Base-by-base conservation (phyloP, 352 stramenopile species). In the Blastocystis sp. region DNA sequence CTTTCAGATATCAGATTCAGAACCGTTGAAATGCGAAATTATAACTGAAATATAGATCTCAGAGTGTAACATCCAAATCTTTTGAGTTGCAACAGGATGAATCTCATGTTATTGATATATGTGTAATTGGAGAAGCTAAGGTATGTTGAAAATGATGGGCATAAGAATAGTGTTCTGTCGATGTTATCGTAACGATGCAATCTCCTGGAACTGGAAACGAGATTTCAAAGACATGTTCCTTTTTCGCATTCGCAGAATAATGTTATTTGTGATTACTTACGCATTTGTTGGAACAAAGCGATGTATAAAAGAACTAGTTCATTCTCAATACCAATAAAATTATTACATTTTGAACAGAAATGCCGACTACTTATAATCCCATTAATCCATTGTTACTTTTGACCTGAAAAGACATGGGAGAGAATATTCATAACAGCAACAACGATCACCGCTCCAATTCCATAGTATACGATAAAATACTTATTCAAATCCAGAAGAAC, bases 261-360 rank as follows among this genome's bases (percentile, higher is more conserved):
- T 42, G n/a, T 80, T 21, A 59, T 52, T n/a, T 14, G 46, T 63
- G 7, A n/a, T 37, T 32, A 65, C 29, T 29, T 29, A 1, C 24
- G 4, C 51, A 65, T 80, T 21, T 61, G 52, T 24, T 16, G 24
- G 65, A 52, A 63, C 49, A 83, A 37, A 2, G 29, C 1, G 24
- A 57, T 51, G 1, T 21, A 52, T 0, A n/a, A 65, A 11, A 6
- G 43, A 21, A 67, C 37, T 5, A 67, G 27, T 12, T 83, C 71
- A 32, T 83, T 65, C 39, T 66, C 46, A 66, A 59, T 29, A 24
- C 63, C 63, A 74, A 74, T 74, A 74, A 74, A 74, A 7, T 11
- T 24, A 27, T 0, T n/a, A 46, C 63, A 74, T 32, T 74, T 74
- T 14, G 63, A 43, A 74, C 63, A 74, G 63, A 74, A 74, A 46